Percentiles rank a stretch among this genome's conserved stretches.
These are phyloP conservation scores for Trichophyton schoenleinii DNA, from an alignment of 2,329 filamentous ascomycete genomes.

Conservation along the genomic window DNA sequence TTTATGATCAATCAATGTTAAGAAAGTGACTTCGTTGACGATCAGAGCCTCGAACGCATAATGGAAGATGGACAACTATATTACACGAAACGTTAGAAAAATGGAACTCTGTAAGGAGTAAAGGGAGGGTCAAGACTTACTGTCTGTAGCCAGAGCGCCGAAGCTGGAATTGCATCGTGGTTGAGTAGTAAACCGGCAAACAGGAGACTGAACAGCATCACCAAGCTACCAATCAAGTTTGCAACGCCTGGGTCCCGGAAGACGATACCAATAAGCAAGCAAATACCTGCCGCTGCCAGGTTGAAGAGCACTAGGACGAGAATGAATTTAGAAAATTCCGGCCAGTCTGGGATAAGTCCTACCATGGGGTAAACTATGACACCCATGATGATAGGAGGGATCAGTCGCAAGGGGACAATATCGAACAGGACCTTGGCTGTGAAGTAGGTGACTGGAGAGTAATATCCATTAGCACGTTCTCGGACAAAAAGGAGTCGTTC, in stretches of 20 bases:
- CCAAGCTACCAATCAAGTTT: slow-evolving; percentile 82
- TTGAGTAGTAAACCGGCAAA: slow-evolving; percentile 92
- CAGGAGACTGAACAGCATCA: slow-evolving; percentile 93
- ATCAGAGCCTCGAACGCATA: slow-evolving; percentile 94
- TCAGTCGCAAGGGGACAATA: slow-evolving; percentile 82
- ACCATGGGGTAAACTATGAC: slow-evolving; percentile 98
- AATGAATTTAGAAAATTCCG: slow-evolving; percentile 83
- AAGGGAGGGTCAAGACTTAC: slow-evolving; percentile 34
- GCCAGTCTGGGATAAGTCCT: slow-evolving; percentile 66
- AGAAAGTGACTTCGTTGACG: slow-evolving; percentile 86
- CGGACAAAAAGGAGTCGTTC: slow-evolving; percentile 85
- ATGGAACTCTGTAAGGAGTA: not conserved
- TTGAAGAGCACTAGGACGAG: slow-evolving; percentile 92
- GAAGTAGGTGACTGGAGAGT: slow-evolving; percentile 87
- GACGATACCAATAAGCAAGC: slow-evolving; percentile 89
- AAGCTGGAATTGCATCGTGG: slow-evolving; percentile 76
- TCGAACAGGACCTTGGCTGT: slow-evolving; percentile 96
- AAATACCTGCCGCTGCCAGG: slow-evolving; percentile 82
- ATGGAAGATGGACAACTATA: slow-evolving; percentile 82
- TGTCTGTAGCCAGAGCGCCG: slow-evolving; percentile 78
- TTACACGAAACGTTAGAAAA: slow-evolving; percentile 17
- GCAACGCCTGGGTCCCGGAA: slow-evolving; percentile 86
- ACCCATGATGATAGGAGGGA: slow-evolving; percentile 90
- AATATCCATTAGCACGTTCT: slow-evolving; percentile 93
- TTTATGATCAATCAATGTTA: slow-evolving; percentile 84